Conservation (phyloP, 2,329 filamentous ascomycete genomes). For the Rhinocladiella mackenziei region DNA sequence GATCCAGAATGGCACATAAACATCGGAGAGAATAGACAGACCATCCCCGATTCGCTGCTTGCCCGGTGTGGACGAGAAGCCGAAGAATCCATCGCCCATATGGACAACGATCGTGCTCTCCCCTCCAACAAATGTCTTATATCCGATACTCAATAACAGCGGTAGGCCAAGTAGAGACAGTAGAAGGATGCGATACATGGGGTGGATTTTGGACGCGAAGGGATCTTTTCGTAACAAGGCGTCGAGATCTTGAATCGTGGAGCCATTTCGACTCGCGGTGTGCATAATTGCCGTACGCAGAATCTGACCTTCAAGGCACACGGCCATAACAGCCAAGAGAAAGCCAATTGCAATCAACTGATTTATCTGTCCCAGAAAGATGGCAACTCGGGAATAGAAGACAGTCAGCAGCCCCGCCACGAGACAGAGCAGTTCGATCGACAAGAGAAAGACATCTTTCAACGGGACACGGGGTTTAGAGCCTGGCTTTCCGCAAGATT, state of each 20-base stretch:
- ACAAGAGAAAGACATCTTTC: background rate
- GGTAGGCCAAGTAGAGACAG: slow-evolving; percentile 7
- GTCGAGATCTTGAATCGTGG: slow-evolving; percentile 21
- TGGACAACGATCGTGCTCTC: slow-evolving; percentile 4
- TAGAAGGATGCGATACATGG: slow-evolving; percentile 4
- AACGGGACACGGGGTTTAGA: background rate
- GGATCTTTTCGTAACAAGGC: slow-evolving; percentile 14
- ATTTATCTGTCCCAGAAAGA: slow-evolving; percentile 18
- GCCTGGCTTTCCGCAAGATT: slow-evolving; percentile 1
- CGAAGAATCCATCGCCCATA: slow-evolving; percentile 13
- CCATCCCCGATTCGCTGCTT: slow-evolving; percentile 24
- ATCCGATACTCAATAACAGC: slow-evolving; percentile 8
- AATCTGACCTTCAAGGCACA: slow-evolving; percentile 16
- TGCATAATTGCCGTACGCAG: slow-evolving; percentile 10
- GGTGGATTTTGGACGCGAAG: slow-evolving; percentile 9
- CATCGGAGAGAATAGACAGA: slow-evolving; percentile 14
- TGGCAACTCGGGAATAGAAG: slow-evolving; percentile 11
- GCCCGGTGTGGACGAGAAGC: slow-evolving; percentile 15
- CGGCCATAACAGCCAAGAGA: slow-evolving; percentile 18
- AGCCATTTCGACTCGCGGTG: slow-evolving; percentile 1
- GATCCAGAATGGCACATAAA: slow-evolving; percentile 23
- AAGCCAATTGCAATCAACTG: slow-evolving; percentile 19
- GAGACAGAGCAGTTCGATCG: slow-evolving; percentile 5
- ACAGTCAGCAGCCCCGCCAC: slow-evolving; percentile 4
- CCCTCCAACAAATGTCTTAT: slow-evolving; percentile 11